Evolutionary conservation across 257 asterid species (phyloP), one percentile per base, ranked within the genome.

Genomic region (Prunella vulgaris): DNA sequence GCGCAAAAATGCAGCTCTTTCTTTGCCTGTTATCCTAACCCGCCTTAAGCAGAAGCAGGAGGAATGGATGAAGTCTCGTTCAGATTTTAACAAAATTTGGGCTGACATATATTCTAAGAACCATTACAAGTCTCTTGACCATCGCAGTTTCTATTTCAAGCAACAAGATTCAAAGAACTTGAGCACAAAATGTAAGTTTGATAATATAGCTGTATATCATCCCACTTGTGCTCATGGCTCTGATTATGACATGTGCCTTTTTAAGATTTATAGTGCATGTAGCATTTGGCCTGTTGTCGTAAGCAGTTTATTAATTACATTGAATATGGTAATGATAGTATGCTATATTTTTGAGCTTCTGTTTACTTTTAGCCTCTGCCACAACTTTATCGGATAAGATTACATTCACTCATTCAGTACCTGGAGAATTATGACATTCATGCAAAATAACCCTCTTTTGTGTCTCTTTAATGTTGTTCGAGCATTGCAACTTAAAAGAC

Each of bases 11-110:
- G 85, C 92, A 38, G 74, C 94, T 20, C 81, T 76, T 74, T 84
- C 90, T 18, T 83, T 92, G 87, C 95, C 94, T 69, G 96, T 87
- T 53, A 71, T 89, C 73, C 82, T 92, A 65, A 89, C 88, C 71
- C 96, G 98, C 68, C 80, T 92, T 53, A 92, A 87, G 82, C 98
- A 92, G 87, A 92, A 92, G 81, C 98, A 86, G 78, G 98, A 89
- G 63, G 98, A 89, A 77, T 92, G 98, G 98, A 82, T 81, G 12
- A 83, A 80, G 74, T 81, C 87, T 53, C 87, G 87, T 68, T 71
- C 81, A 52, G 92, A 84, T 79, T 86, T 86, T 59, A 82, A 86
- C 77, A 86, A 82, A 76, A 81, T 86, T 53, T 86, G 92, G 92
- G 87, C 89, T 70, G 89, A 82, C 46, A 84, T 86, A 74, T 86